A percentile compares a stretch with the other conserved stretches of the same genome.
Conservation (phyloP, 495 filamentous ascomycete genomes). For the Aspergillus affinis region DNA sequence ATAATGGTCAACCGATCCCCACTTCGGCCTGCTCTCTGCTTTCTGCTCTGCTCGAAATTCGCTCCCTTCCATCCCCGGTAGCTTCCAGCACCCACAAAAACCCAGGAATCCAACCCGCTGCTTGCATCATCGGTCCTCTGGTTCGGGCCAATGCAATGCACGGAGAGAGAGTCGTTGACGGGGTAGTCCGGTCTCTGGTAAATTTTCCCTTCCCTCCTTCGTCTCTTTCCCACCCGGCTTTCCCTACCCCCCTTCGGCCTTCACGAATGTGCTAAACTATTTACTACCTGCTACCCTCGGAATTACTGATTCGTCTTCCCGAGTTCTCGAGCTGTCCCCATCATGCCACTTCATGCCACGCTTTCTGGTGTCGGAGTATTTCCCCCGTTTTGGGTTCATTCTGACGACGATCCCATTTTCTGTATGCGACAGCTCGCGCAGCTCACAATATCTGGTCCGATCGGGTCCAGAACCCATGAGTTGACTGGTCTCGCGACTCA, state of each 20-base stretch:
- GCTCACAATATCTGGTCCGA: neutral
- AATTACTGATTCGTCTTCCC: neutral
- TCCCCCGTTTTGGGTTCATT: slow-evolving; percentile 4
- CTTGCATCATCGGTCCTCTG: neutral
- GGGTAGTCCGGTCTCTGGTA: too few species aligned
- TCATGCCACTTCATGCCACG: slow-evolving; percentile 5
- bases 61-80: neutral
- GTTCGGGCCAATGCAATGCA: neutral
- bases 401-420: slow-evolving; percentile 9
- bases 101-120: neutral
- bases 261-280: too few species aligned
- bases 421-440: neutral
- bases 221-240: too few species aligned
- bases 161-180: neutral
- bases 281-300: neutral
- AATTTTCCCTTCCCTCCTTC: neutral
- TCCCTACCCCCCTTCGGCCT: neutral
- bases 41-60: neutral
- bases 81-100: neutral
- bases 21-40: neutral
- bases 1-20: slow-evolving; percentile 12
- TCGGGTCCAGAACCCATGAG: neutral
- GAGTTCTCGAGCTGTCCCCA: neutral
- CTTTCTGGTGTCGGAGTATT: neutral
- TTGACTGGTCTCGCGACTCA: neutral